These are phyloP conservation scores for Calonectria pseudoturangicola DNA, from an alignment of 2,329 filamentous ascomycete species.

Conservation along the genomic window DNA sequence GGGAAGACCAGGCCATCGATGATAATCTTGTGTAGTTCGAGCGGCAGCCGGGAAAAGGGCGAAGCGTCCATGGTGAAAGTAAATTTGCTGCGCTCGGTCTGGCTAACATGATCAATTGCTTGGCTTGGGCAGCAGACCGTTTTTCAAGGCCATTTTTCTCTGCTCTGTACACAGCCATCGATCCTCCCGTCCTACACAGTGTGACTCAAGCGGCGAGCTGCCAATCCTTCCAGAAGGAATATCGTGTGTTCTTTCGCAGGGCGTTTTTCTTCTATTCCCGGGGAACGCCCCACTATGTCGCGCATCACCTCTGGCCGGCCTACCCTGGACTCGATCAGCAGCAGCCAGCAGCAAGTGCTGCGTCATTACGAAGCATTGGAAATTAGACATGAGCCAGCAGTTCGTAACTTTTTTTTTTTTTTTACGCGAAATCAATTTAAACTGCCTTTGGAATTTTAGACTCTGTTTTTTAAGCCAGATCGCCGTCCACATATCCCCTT, in stretches of 20 bases:
- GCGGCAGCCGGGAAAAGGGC: conserved; percentile 24
- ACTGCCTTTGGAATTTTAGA: no score
- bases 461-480: no score
- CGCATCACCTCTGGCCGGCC: neutral
- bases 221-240: neutral
- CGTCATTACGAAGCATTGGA: neutral
- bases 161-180: no score
- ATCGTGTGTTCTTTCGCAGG: neutral
- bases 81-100: no score
- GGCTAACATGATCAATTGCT: no score
- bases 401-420: neutral
- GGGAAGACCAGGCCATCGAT: conserved; percentile 26
- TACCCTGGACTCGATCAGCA: neutral
- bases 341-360: neutral
- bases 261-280: neutral
- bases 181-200: no score
- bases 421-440: no score
- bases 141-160: no score
- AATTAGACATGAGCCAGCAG: neutral
- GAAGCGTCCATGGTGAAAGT: conserved; percentile 21
- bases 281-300: conserved; percentile 3
- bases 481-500: neutral
- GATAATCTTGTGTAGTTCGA: conserved; percentile 27
- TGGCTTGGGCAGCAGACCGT: no score
- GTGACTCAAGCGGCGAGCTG: neutral